phyloP scores from a whole-genome alignment of 2,329 filamentous ascomycete genomes.

The Plenodomus lindquistii region DNA sequence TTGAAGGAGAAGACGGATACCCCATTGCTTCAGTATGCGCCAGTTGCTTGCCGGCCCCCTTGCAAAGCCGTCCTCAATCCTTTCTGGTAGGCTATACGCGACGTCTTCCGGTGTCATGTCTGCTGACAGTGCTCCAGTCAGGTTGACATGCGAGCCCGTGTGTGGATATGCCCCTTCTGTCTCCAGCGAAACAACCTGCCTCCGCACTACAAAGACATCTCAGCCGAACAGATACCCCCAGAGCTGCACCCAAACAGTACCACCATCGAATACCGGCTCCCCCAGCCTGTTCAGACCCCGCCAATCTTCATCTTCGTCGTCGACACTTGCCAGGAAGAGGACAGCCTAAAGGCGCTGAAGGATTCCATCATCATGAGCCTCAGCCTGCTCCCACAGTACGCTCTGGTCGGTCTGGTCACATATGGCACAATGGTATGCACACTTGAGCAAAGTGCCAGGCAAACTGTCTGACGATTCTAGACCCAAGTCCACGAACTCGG shows the following conservation, averaged over 20 bases:
- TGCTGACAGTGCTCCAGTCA: slow-evolving; percentile 58
- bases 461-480: slow-evolving; percentile 49
- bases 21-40: slow-evolving; percentile 90
- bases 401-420: slow-evolving; percentile 80
- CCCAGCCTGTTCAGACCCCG: slow-evolving; percentile 79
- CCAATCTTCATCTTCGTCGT: slow-evolving; percentile 88
- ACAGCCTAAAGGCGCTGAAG: slow-evolving; percentile 79
- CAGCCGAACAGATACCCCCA: slow-evolving; percentile 77
- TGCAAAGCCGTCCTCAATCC: slow-evolving; percentile 96
- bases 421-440: slow-evolving; percentile 83
- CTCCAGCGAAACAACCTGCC: slow-evolving; percentile 81
- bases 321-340: slow-evolving; percentile 86
- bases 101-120: not conserved
- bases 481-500: slow-evolving; percentile 97
- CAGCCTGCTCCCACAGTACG: slow-evolving; percentile 78
- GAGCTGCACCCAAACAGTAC: slow-evolving; percentile 82
- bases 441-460: not conserved
- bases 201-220: slow-evolving; percentile 89
- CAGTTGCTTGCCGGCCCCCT: slow-evolving; percentile 93
- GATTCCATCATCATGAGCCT: slow-evolving; percentile 86
- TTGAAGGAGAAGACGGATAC: slow-evolving; percentile 92
- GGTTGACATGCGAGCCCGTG: slow-evolving; percentile 78
- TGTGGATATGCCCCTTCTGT: slow-evolving; percentile 91
- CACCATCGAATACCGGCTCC: slow-evolving; percentile 86
- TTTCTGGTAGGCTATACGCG: slow-evolving; percentile 71